Conservation (phyloP, 805 yeast species). For the Candida nitratophila region DNA sequence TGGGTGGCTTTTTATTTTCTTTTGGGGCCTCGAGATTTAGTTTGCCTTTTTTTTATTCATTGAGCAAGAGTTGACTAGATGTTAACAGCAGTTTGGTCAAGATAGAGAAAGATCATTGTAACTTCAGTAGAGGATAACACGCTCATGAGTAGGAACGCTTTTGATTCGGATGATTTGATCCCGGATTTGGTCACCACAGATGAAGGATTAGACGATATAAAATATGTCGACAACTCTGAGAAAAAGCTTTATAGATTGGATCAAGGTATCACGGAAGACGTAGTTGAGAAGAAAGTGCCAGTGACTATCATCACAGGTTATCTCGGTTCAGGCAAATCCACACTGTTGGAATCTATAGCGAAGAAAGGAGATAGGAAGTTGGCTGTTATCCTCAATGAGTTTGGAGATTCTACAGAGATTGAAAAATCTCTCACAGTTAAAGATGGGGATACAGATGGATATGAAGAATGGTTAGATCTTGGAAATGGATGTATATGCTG, state of each 20-base stretch:
- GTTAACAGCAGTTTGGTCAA: no score
- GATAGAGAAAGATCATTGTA: no score
- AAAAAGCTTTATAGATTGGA: slow-evolving; percentile 21
- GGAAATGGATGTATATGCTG: slow-evolving; percentile 98
- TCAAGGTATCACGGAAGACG: slow-evolving; percentile 13
- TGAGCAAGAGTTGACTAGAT: no score
- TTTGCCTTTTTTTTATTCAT: no score
- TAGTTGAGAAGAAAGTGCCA: slow-evolving; percentile 53
- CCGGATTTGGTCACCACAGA: slow-evolving; percentile 21
- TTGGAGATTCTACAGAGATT: slow-evolving; percentile 84
- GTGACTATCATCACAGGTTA: slow-evolving; percentile 92
- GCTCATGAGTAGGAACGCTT: not conserved
- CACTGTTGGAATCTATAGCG: slow-evolving; percentile 71
- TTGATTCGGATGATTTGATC: slow-evolving; percentile 15
- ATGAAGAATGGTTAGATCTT: slow-evolving; percentile 92
- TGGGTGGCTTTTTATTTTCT: no score
- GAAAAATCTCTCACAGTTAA: slow-evolving; percentile 78
- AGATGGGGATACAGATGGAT: slow-evolving; percentile 37
- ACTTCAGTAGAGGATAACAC: no score
- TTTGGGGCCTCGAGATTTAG: no score
- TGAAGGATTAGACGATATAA: slow-evolving; percentile 7
- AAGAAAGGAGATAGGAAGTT: slow-evolving; percentile 61
- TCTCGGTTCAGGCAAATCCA: slow-evolving; percentile 90
- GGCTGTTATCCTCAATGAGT: slow-evolving; percentile 89
- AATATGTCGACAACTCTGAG: slow-evolving; percentile 28